Evolutionary conservation across 495 filamentous ascomycete genomes (phyloP).

Genomic region (Annulohypoxylon stygium): DNA sequence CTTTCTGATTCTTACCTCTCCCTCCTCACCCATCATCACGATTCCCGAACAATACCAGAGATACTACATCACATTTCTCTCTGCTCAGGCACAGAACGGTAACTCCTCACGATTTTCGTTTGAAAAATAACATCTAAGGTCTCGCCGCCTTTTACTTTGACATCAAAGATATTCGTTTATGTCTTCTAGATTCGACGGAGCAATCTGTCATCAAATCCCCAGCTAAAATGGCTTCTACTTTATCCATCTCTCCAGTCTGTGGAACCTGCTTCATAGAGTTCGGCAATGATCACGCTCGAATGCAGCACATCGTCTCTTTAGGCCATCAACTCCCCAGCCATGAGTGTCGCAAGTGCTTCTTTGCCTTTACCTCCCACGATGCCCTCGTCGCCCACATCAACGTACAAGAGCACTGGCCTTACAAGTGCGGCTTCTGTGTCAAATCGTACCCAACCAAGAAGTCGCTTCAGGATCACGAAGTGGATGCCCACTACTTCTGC

Average conservation of each 20-base stretch:
- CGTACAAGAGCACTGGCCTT: slow-evolving; percentile 33
- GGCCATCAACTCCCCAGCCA: slow-evolving; percentile 36
- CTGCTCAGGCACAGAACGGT: too few relatives aligned
- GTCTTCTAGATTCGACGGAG: too few relatives aligned
- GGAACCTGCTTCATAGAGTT: slow-evolving; percentile 46
- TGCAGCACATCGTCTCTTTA: slow-evolving; percentile 42
- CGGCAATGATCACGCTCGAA: slow-evolving; percentile 2
- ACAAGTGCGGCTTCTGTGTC: slow-evolving; percentile 40
- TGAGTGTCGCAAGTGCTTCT: slow-evolving; percentile 46
- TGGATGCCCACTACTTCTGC: slow-evolving; percentile 46
- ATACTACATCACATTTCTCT: too few relatives aligned
- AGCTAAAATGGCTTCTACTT: too few relatives aligned
- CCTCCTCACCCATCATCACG: too few relatives aligned
- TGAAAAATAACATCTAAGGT: too few relatives aligned
- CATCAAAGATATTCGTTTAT: too few relatives aligned
- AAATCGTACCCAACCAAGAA: slow-evolving; percentile 22
- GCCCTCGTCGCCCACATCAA: slow-evolving; percentile 42
- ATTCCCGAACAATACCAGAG: too few relatives aligned
- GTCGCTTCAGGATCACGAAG: slow-evolving; percentile 32
- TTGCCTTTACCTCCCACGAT: slow-evolving; percentile 31
- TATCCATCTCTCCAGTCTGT: slow-evolving; percentile 23
- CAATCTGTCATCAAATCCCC: too few relatives aligned
- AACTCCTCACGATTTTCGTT: too few relatives aligned
- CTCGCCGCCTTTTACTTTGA: too few relatives aligned
- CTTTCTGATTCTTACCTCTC: too few relatives aligned